These are phyloP conservation scores for Lophiostoma macrostomum DNA, from an alignment of 495 filamentous ascomycete genomes.

Conservation along the genomic window DNA sequence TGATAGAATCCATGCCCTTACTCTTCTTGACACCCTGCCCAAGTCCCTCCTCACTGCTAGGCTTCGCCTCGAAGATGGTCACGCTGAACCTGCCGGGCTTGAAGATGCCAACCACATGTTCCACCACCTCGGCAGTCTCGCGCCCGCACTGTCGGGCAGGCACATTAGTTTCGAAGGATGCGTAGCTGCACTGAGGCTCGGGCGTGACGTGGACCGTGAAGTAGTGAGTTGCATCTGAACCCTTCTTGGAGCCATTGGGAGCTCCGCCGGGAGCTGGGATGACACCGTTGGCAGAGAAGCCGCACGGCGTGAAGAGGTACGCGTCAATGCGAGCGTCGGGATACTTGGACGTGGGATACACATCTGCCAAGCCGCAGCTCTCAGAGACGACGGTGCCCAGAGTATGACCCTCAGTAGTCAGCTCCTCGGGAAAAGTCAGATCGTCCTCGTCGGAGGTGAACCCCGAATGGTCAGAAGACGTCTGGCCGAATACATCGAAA, in stretches of 20 bases:
- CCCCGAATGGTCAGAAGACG: conserved; percentile 63
- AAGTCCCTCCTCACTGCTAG: conserved; percentile 43
- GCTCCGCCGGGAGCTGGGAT: conserved; percentile 67
- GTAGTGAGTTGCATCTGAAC: conserved; percentile 67
- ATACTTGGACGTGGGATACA: conserved; percentile 83
- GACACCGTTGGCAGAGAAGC: conserved; percentile 97
- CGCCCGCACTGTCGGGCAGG: conserved; percentile 85
- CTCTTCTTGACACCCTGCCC: conserved; percentile 49
- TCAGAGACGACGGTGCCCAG: conserved; percentile 93
- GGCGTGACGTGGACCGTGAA: conserved; percentile 99
- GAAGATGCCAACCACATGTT: conserved; percentile 95
- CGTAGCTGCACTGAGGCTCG: conserved; percentile 96
- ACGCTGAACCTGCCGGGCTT: conserved; percentile 94
- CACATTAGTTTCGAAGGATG: conserved; percentile 98
- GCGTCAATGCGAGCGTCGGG: conserved; percentile 94
- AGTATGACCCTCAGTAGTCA: conserved; percentile 90
- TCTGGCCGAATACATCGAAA: conserved; percentile 78
- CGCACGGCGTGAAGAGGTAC: conserved; percentile 95
- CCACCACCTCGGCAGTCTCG: conserved; percentile 81
- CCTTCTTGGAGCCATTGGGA: conserved; percentile 45
- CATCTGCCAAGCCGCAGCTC: conserved; percentile 78
- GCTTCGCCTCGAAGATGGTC: conserved; percentile 92
- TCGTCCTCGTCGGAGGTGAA: conserved; percentile 56
- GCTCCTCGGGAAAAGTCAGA: conserved; percentile 60
- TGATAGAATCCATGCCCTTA: conserved; percentile 74